Evolutionary conservation across 2,329 filamentous ascomycete species (phyloP).

Genomic region (Fusarium falciforme): DNA sequence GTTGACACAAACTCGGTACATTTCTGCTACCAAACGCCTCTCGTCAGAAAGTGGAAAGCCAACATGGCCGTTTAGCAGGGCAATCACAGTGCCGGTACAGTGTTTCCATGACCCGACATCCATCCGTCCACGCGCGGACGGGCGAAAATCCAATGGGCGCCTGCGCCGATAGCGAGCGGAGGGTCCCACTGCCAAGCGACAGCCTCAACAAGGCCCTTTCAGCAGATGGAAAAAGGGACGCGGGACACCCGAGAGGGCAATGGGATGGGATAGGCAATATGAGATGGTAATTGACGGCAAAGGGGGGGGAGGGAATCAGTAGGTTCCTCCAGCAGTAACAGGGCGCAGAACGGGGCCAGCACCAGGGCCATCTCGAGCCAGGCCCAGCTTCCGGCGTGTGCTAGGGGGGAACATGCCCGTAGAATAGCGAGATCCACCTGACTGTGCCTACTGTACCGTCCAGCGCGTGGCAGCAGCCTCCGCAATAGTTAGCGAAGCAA

Average conservation of each 20-base stretch:
- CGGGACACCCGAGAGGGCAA: constrained; percentile 16
- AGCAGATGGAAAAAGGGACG: constrained; percentile 1
- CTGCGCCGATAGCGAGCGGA: constrained; percentile 26
- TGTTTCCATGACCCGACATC: constrained; percentile 21
- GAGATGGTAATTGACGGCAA: constrained; percentile 8
- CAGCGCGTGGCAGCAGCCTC: constrained; percentile 30
- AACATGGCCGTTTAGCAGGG: not conserved
- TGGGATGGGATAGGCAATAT: not conserved
- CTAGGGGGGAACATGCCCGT: not conserved
- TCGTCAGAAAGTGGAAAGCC: not conserved
- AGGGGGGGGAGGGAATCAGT: not conserved
- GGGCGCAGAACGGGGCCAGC: constrained; percentile 23
- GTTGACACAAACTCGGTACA: not conserved
- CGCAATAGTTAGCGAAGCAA: constrained; percentile 16
- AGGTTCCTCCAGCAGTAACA: constrained; percentile 22
- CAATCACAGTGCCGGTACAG: constrained; percentile 25
- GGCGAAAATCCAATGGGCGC: constrained; percentile 17
- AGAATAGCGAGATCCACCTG: constrained; percentile 21
- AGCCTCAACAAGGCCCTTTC: constrained; percentile 12
- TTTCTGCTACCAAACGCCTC: not conserved
- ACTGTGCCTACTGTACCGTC: constrained; percentile 9
- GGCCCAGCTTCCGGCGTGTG: constrained; percentile 5
- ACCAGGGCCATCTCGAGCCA: not conserved
- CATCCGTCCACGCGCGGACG: not conserved
- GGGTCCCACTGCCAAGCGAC: constrained; percentile 3